Conservation (phyloP, 768 basidiomycete species). For the Gymnopilus junonius region DNA sequence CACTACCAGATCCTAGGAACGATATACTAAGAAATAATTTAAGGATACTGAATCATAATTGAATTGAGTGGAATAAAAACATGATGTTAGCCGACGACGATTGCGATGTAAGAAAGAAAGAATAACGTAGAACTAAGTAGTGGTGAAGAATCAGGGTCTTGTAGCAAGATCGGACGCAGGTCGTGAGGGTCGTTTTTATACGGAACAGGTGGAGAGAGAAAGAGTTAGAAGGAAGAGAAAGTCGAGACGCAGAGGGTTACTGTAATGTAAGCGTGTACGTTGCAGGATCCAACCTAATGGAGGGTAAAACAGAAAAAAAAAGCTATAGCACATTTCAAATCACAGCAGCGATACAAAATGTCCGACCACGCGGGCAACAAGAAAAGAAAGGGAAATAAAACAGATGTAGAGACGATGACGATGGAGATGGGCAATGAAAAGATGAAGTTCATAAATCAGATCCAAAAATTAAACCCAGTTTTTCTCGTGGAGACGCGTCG, state of each 20-base stretch:
- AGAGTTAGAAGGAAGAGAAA: slow-evolving; percentile 15
- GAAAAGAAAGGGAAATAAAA: slow-evolving; percentile 13
- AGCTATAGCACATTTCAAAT: slow-evolving; percentile 27
- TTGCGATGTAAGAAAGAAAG: slow-evolving; percentile 47
- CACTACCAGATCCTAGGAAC: not conserved
- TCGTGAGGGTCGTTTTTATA: slow-evolving; percentile 26
- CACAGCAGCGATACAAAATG: slow-evolving; percentile 32
- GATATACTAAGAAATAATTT: not conserved
- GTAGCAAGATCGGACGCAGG: slow-evolving; percentile 17
- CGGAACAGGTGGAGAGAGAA: slow-evolving; percentile 16
- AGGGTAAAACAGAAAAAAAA: slow-evolving; percentile 12
- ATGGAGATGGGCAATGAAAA: slow-evolving; percentile 8
- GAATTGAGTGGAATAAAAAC: slow-evolving; percentile 52
- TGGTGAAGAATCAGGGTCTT: slow-evolving; percentile 26
- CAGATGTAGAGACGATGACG: slow-evolving; percentile 8
- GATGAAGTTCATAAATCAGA: slow-evolving; percentile 19
- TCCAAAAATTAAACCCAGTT: slow-evolving; percentile 49
- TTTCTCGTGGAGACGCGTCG: slow-evolving; percentile 62
- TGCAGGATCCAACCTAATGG: slow-evolving; percentile 19
- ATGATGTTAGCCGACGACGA: slow-evolving; percentile 42
- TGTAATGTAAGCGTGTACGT: slow-evolving; percentile 20
- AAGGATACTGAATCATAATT: slow-evolving; percentile 36
- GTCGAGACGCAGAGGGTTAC: slow-evolving; percentile 9
- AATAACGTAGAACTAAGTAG: slow-evolving; percentile 31
- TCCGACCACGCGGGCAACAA: slow-evolving; percentile 44